These are phyloP conservation scores for Acacia confusa DNA, from an alignment of 306 rosid genomes.

Conservation along the genomic window DNA sequence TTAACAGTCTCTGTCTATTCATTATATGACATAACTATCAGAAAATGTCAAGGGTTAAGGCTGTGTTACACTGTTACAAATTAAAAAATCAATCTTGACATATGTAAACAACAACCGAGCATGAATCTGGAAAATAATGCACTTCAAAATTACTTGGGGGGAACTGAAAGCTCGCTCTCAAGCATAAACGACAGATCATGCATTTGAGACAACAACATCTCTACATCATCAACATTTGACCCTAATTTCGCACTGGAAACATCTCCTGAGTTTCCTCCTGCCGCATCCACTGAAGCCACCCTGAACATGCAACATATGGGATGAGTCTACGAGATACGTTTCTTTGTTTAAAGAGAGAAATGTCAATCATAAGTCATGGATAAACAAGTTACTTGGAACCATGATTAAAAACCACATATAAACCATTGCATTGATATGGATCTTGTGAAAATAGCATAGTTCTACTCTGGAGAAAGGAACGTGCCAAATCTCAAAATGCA, in stretches of 20 bases:
- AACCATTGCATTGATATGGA: slow-evolving; percentile 10
- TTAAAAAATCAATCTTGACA: slow-evolving; percentile 26
- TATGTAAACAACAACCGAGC: slow-evolving; percentile 19
- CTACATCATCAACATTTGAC: slow-evolving; percentile 53
- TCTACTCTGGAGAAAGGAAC: background rate
- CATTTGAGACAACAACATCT: slow-evolving; percentile 72
- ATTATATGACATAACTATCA: slow-evolving; percentile 17
- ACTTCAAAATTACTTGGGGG: slow-evolving; percentile 53
- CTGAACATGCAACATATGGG: slow-evolving; percentile 45
- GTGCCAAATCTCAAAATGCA: slow-evolving; percentile 5
- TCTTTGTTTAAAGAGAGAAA: slow-evolving; percentile 19
- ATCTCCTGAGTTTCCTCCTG: slow-evolving; percentile 35
- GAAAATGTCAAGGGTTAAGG: slow-evolving; percentile 2
- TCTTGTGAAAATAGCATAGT: background rate
- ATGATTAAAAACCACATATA: slow-evolving; percentile 1
- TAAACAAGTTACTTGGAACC: slow-evolving; percentile 22
- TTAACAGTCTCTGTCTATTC: background rate
- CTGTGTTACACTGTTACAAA: slow-evolving; percentile 31
- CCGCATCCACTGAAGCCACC: slow-evolving; percentile 41
- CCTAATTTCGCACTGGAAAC: slow-evolving; percentile 38
- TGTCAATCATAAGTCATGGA: slow-evolving; percentile 19
- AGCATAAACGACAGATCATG: slow-evolving; percentile 93
- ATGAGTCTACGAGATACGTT: slow-evolving; percentile 11
- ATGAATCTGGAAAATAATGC: slow-evolving; percentile 27
- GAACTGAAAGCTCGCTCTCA: slow-evolving; percentile 63